Conservation (phyloP, 2,329 filamentous ascomycete genomes). For the Hypomyces rosellus region DNA sequence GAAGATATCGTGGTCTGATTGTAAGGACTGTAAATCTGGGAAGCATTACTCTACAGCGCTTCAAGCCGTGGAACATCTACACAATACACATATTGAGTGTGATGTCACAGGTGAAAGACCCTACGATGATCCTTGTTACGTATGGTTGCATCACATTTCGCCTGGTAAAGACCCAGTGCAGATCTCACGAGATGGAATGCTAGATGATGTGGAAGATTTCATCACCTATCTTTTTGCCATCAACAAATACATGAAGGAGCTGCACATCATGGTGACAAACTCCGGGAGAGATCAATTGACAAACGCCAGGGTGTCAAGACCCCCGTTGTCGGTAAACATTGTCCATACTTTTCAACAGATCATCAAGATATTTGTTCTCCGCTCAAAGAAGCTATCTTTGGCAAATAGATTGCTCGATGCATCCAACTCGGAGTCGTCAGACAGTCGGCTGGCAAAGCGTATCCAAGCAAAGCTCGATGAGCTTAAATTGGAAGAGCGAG, state of each 20-base stretch:
- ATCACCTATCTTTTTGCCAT: not conserved
- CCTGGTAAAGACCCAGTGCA: not conserved
- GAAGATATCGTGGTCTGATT: not conserved
- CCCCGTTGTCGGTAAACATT: not conserved
- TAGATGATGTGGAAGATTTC: not conserved
- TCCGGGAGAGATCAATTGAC: not conserved
- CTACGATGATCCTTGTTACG: slow-evolving; percentile 4
- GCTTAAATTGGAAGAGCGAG: not conserved
- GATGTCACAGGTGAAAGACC: not conserved
- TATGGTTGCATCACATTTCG: not conserved
- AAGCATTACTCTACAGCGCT: not conserved
- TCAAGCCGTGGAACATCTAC: not conserved
- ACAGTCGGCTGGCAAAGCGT: not conserved
- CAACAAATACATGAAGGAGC: not conserved
- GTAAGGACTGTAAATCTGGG: not conserved
- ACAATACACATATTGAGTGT: not conserved
- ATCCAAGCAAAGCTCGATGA: not conserved
- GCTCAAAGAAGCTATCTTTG: not conserved
- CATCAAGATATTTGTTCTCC: not conserved
- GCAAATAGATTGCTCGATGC: not conserved
- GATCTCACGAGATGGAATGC: not conserved
- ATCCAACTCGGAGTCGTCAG: no score
- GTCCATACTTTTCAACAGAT: not conserved
- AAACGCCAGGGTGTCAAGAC: not conserved
- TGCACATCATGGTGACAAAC: slow-evolving; percentile 2